Base-by-base conservation (phyloP, 2,329 filamentous ascomycete genomes). In the Fusarium mexicanum region DNA sequence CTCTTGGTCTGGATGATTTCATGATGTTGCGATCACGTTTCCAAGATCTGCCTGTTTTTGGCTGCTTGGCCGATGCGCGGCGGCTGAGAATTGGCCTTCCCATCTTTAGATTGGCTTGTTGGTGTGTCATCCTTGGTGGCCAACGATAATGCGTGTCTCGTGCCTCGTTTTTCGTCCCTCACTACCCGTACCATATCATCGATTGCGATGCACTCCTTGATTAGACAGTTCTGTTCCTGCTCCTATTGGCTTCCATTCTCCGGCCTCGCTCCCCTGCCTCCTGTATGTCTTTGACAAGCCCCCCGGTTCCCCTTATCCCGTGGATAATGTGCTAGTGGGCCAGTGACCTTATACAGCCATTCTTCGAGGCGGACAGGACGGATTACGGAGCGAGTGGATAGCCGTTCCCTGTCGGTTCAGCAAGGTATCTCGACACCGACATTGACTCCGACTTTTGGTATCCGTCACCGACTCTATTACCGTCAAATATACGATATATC, bases 391-490 rank as follows among this genome's bases (percentile, higher is more conserved):
- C 58, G 33, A 62, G 76, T 78, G 74, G 76, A 77, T 69, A 74
- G 67, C 38, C 35, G 60, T 73, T 64, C 67, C 69, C 70, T 76
- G 73, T 72, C 44, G 51, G 16, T 66, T 62, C 46, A 64, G 57
- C 71, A 69, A 71, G 64, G 61, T 59, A 63, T 67, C 64, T 74
- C 65, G 76, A 78, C 76, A 78, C 76, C 75, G 75, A 77, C 75
- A 67, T 73, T 74, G 75, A 73, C 64, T 69, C 73, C 75, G 73
- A 77, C 73, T 64, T 73, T 68, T 74, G 61, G 62, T 70, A 41
- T 33, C 65, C 57, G 75, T 71, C 74, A 77, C 76, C 76, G 76
- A 76, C 74, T 76, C 69, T 60, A 66, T 76, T 44, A 75, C 67
- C 63, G 65, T 71, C 67, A 69, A 66, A 60, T 51, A 66, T 55